phyloP scores from a whole-genome alignment of 768 basidiomycete genomes.

The Serendipita vermifera region DNA sequence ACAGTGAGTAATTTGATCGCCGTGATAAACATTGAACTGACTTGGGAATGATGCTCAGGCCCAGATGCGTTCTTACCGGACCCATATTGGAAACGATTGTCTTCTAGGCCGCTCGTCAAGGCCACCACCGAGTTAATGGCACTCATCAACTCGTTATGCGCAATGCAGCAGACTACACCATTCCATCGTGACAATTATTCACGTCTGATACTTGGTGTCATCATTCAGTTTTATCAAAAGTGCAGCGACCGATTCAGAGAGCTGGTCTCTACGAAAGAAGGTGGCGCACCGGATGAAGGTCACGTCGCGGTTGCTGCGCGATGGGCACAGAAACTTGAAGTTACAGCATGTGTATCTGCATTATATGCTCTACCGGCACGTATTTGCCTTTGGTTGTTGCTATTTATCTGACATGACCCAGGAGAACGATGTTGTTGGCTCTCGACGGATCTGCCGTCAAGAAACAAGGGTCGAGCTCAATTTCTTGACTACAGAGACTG shows the following conservation, averaged over 20 bases:
- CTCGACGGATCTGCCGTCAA: slow-evolving; percentile 44
- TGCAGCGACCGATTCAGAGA: slow-evolving; percentile 81
- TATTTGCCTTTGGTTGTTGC: not conserved
- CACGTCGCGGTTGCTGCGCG: slow-evolving; percentile 31
- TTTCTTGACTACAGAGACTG: slow-evolving; percentile 39
- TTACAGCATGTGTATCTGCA: slow-evolving; percentile 61
- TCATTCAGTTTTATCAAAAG: slow-evolving; percentile 91
- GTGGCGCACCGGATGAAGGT: slow-evolving; percentile 26
- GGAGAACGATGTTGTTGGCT: slow-evolving; percentile 31
- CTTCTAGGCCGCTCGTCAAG: slow-evolving; percentile 64
- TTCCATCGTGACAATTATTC: slow-evolving; percentile 94
- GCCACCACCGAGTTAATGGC: slow-evolving; percentile 76
- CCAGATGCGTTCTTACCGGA: slow-evolving; percentile 84
- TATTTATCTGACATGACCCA: slow-evolving; percentile 23
- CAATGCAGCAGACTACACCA: slow-evolving; percentile 80
- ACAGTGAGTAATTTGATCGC: slow-evolving; percentile 34
- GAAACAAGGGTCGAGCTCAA: slow-evolving; percentile 71
- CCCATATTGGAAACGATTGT: slow-evolving; percentile 47
- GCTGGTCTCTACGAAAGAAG: slow-evolving; percentile 37
- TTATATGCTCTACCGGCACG: slow-evolving; percentile 40
- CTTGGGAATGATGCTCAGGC: too few species aligned
- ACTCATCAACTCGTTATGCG: slow-evolving; percentile 79
- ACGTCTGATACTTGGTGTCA: slow-evolving; percentile 81
- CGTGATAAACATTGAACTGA: slow-evolving; percentile 5
- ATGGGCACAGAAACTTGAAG: slow-evolving; percentile 77